Evolutionary conservation across 768 basidiomycete species (phyloP), one percentile per base, ranked within the genome.

Genomic region (Phallus indusiatus): DNA sequence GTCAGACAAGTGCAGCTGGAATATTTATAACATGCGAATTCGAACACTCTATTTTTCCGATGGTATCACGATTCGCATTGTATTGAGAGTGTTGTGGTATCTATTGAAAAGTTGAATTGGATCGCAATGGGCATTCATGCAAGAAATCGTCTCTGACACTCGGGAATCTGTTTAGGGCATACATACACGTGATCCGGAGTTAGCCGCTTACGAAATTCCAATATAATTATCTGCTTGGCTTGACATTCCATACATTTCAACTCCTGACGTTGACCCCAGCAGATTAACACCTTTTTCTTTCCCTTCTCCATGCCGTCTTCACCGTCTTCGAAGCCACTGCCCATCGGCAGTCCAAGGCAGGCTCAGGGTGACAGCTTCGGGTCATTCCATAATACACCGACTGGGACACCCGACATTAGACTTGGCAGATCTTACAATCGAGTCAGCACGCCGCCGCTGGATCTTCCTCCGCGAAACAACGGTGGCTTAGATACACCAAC

Each of bases 261-360:
- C 42, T 42, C 42, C 50, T 51, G 12, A 51, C 50, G 8, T 20
- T 34, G 28, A 12, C 21, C 11, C 10, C 49, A 7, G 12, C 50
- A 51, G 2, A 5, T 51, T 34, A 22, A 51, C 12, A 9, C n/a
- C n/a, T n/a, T 48, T 48, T 48, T 17, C 4, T 51, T 12, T 12
- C 50, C 4, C 50, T 51, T 11, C 21, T n/a, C 12, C 20, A 51
- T 51, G 21, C 11, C 50, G 12, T 51, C 50, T 18, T 16, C 50
- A 22, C 28, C 61, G 9, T 61, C 64, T 33, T 64, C 64, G 53
- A 49, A 49, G n/a, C 64, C 64, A 35, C 42, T 64, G 20, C 54
- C 56, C 21, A 64, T 65, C 54, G 61, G 64, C 12, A 62, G 61
- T 22, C 64, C 64, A n/a, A 51, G 53, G 18, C 20, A 42, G 5